A percentile compares a stretch with the other conserved stretches of the same genome.
phyloP scores from a whole-genome alignment of 140 eudicot genomes.

The Erigeron philadelphicus region DNA sequence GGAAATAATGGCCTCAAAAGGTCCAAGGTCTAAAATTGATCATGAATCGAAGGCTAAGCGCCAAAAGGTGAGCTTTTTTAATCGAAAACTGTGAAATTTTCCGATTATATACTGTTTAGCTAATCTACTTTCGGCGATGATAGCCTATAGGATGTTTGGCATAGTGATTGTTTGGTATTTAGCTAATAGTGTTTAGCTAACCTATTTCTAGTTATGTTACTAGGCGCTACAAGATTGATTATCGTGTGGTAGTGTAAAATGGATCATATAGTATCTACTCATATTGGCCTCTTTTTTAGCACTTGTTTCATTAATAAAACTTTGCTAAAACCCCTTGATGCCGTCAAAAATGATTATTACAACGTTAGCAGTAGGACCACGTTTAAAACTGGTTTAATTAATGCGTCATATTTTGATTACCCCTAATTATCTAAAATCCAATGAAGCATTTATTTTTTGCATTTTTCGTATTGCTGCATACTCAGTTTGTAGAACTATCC shows the following conservation, averaged over 20 bases:
- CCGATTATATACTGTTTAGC: no score
- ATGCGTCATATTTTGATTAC: no score
- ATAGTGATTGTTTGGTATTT: neutral
- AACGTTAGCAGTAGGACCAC: neutral
- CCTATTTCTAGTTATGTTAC: neutral
- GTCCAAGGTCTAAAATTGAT: slow-evolving; percentile 88
- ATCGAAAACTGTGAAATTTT: no score
- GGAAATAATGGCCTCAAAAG: slow-evolving; percentile 91
- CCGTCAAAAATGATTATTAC: neutral
- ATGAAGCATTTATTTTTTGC: neutral
- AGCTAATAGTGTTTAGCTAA: neutral
- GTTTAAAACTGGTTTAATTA: neutral
- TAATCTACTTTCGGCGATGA: no score
- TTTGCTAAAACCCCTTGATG: neutral
- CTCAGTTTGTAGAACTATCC: neutral
- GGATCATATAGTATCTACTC: neutral
- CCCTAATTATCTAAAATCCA: neutral
- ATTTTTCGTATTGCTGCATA: neutral
- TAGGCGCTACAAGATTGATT: neutral
- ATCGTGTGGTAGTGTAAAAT: neutral
- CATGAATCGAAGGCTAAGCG: slow-evolving; percentile 75
- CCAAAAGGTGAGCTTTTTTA: slow-evolving; percentile 58
- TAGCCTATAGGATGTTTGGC: neutral
- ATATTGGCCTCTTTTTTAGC: neutral
- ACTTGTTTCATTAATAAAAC: neutral